Percentiles rank a stretch among this genome's conserved stretches.
These are phyloP conservation scores for Penicillium sp. DNA, from an alignment of 2,329 filamentous ascomycete species.

Conservation along the genomic window DNA sequence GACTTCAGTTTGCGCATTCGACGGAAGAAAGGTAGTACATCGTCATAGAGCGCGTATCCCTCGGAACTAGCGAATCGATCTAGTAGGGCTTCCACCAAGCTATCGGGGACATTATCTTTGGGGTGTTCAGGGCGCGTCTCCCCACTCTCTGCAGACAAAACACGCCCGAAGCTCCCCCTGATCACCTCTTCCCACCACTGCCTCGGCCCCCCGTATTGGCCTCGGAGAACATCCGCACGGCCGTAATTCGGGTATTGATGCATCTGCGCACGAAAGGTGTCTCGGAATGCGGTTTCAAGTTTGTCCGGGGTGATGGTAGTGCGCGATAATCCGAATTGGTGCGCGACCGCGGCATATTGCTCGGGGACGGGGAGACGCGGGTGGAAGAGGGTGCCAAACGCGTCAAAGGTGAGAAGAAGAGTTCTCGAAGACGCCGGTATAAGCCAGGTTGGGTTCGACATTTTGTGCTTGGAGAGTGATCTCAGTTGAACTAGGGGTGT, in stretches of 20 bases:
- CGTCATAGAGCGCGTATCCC: conserved; percentile 43
- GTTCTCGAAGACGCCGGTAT: conserved; percentile 12
- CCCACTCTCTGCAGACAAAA: conserved; percentile 10
- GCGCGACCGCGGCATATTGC: conserved; percentile 42
- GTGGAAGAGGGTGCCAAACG: conserved; percentile 46
- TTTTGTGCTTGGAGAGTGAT: not conserved
- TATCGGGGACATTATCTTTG: conserved; percentile 28
- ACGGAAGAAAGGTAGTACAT: conserved; percentile 39
- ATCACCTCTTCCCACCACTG: conserved; percentile 49
- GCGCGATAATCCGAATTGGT: conserved; percentile 35
- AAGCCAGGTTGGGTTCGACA: not conserved
- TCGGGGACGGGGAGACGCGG: conserved; percentile 39
- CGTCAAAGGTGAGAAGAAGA: conserved; percentile 47
- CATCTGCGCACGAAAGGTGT: conserved; percentile 33
- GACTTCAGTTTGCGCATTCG: conserved; percentile 24
- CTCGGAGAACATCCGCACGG: conserved; percentile 36
- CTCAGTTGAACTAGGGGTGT: not conserved
- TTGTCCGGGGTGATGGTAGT: conserved; percentile 25
- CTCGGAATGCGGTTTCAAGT: conserved; percentile 38
- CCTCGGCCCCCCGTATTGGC: conserved; percentile 37
- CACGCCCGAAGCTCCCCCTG: conserved; percentile 34
- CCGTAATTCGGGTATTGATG: conserved; percentile 45
- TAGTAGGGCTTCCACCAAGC: conserved; percentile 36
- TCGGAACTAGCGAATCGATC: conserved; percentile 40
- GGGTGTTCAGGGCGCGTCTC: not conserved